Percentiles rank a stretch among this genome's conserved stretches.
These are phyloP conservation scores for Tagetes erecta DNA, from an alignment of 129 eudicot genomes.

Conservation along the genomic window DNA sequence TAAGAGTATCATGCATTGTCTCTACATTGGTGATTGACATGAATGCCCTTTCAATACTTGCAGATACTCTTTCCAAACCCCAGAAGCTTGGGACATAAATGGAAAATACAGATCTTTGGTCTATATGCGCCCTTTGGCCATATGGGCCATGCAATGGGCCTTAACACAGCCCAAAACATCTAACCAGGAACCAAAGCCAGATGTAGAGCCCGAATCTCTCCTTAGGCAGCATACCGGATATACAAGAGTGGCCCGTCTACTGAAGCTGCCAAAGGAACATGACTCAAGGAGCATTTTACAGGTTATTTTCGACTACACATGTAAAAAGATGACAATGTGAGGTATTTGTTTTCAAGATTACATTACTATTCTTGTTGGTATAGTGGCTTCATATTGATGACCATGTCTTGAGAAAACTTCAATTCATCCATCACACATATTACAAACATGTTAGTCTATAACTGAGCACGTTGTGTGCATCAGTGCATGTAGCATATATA, in stretches of 20 bases:
- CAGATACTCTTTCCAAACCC: conserved; percentile 92
- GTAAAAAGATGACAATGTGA: conserved; percentile 55
- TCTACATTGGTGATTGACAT: background rate
- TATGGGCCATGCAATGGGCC: conserved; percentile 99
- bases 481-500: conserved; percentile 3
- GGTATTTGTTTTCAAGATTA: background rate
- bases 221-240: conserved; percentile 63
- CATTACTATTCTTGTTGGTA: background rate
- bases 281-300: conserved; percentile 61
- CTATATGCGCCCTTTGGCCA: conserved; percentile 91
- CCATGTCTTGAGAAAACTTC: conserved; percentile 30
- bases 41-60: background rate
- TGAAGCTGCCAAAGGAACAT: conserved; percentile 60
- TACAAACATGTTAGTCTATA: conserved; percentile 24
- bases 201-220: conserved; percentile 55
- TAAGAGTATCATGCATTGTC: background rate
- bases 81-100: conserved; percentile 80
- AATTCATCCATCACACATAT: conserved; percentile 9
- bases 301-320: conserved; percentile 64
- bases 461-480: background rate
- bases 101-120: conserved; percentile 69
- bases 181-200: conserved; percentile 43
- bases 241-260: conserved; percentile 66
- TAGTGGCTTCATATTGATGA: conserved; percentile 24
- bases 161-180: conserved; percentile 51